Percentiles rank a stretch among this genome's conserved stretches.
These are phyloP conservation scores for Pulveroboletus frians DNA, from an alignment of 768 basidiomycete species.

Conservation along the genomic window DNA sequence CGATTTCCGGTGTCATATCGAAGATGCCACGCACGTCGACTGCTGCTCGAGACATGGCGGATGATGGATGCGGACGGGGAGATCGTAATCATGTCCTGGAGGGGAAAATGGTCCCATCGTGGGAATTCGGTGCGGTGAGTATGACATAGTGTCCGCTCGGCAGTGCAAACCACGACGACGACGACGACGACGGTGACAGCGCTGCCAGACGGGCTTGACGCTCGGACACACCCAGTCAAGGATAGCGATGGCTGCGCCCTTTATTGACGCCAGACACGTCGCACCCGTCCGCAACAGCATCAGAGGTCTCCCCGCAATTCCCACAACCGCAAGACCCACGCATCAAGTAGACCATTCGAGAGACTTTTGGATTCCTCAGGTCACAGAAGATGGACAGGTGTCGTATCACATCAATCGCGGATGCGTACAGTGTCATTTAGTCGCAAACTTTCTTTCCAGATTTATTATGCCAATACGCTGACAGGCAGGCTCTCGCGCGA, in stretches of 20 bases:
- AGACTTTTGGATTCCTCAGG: conserved; percentile 90
- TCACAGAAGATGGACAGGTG: conserved; percentile 79
- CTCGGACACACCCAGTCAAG: neutral
- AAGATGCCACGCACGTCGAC: conserved; percentile 34
- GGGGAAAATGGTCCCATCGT: conserved; percentile 1
- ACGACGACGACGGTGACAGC: conserved; percentile 4
- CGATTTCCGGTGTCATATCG: neutral
- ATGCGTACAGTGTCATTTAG: neutral
- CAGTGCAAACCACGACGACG: conserved; percentile 14
- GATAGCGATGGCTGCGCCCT: conserved; percentile 19
- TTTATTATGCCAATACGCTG: conserved; percentile 88
- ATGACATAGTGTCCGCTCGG: conserved; percentile 11
- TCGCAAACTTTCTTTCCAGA: conserved; percentile 40
- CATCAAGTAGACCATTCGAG: conserved; percentile 32
- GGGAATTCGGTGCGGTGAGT: neutral
- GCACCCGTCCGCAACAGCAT: conserved; percentile 17
- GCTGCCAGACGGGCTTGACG: neutral
- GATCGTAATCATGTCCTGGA: neutral
- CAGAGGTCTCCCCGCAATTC: conserved; percentile 29
- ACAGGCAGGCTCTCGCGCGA: conserved; percentile 78
- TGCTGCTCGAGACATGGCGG: conserved; percentile 21
- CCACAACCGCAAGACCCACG: conserved; percentile 2
- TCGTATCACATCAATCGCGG: conserved; percentile 15
- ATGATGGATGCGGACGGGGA: neutral
- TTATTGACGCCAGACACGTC: conserved; percentile 3